Evolutionary conservation across 2,329 filamentous ascomycete species (phyloP).

Genomic region (Diaporthe humulicola): DNA sequence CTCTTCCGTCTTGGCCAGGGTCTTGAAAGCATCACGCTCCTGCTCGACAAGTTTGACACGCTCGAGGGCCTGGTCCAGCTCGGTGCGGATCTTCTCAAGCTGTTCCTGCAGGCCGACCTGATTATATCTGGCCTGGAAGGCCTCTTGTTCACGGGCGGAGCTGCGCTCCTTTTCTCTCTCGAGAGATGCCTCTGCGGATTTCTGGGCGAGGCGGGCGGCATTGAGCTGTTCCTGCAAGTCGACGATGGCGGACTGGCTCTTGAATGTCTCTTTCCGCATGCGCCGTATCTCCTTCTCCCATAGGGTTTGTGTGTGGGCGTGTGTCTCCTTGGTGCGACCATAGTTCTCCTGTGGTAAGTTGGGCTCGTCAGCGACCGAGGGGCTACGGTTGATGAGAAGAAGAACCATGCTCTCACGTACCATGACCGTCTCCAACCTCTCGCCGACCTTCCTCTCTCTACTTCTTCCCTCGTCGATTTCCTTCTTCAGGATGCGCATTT

Average conservation of each 20-base stretch:
- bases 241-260: conserved; percentile 76
- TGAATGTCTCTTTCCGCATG: conserved; percentile 80
- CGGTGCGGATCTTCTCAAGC: conserved; percentile 40
- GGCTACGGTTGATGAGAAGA: background rate
- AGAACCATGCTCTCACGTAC: conserved; percentile 57
- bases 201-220: conserved; percentile 66
- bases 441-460: conserved; percentile 74
- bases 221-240: conserved; percentile 83
- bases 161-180: conserved; percentile 74
- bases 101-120: conserved; percentile 76
- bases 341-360: conserved; percentile 71
- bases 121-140: conserved; percentile 76
- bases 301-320: conserved; percentile 74
- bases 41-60: conserved; percentile 76
- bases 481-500: conserved; percentile 66
- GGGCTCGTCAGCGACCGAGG: background rate
- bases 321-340: conserved; percentile 77
- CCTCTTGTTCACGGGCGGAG: conserved; percentile 75
- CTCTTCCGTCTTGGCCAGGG: conserved; percentile 79
- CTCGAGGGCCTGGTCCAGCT: conserved; percentile 71
- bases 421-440: conserved; percentile 78
- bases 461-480: conserved; percentile 76
- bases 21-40: conserved; percentile 81
- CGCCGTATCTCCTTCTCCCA: conserved; percentile 83
- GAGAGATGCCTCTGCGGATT: conserved; percentile 69